Evolutionary conservation across 371 early-diverging fungal species (phyloP).

Genomic region (Agmasoma carcini): DNA sequence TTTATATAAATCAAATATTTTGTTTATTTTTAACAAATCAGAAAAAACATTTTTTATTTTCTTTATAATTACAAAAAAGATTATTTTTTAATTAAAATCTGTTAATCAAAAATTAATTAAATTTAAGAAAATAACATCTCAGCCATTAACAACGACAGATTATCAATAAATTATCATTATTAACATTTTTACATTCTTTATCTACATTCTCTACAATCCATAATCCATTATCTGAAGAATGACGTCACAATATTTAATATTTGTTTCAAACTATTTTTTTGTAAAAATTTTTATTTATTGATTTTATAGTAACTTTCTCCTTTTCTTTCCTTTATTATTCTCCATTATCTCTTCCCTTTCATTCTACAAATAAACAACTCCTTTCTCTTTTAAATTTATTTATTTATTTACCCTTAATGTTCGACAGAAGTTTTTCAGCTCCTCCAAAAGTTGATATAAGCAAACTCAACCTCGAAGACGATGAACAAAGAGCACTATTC

Average conservation of each 20-base stretch:
- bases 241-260: background rate
- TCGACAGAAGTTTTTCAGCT: constrained; percentile 18
- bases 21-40: no score
- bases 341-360: background rate
- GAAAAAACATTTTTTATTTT: no score
- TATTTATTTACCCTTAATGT: background rate
- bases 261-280: background rate
- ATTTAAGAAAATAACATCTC: no score
- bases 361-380: background rate
- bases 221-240: background rate
- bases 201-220: background rate
- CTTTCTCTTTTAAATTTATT: background rate
- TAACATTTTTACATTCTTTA: no score
- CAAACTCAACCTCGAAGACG: constrained; percentile 38
- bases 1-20: no score
- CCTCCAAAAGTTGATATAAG: constrained; percentile 46
- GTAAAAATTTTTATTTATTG: background rate
- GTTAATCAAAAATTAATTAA: no score
- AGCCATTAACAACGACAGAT: no score
- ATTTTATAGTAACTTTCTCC: background rate
- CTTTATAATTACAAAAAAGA: no score
- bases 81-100: no score
- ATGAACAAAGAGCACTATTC: constrained; percentile 27
- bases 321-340: background rate
- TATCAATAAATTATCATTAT: no score